phyloP scores from a whole-genome alignment of 2,329 filamentous ascomycete species.

The Exophiala alcalophila region DNA sequence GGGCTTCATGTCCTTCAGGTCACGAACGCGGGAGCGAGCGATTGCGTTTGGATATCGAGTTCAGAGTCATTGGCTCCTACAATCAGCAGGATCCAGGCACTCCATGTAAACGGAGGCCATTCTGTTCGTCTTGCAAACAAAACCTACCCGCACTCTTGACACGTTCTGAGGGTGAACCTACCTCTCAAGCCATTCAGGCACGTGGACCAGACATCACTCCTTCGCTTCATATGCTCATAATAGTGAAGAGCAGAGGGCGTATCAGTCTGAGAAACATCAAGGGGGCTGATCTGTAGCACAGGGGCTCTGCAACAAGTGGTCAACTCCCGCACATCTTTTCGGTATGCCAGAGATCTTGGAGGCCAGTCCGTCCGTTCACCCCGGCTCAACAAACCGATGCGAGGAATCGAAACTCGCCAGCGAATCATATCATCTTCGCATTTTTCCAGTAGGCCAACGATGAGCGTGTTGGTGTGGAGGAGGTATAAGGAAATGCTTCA shows the following conservation, averaged over 20 bases:
- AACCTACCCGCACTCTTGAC: conserved; percentile 6
- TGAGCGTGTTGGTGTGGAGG: too few species aligned
- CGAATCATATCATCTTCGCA: too few species aligned
- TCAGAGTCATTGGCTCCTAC: conserved; percentile 16
- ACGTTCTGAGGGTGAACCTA: conserved; percentile 6
- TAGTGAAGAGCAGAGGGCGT: not conserved
- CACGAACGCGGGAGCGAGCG: conserved; percentile 13
- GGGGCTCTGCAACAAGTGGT: conserved; percentile 1
- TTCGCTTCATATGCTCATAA: too few species aligned
- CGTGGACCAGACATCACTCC: too few species aligned
- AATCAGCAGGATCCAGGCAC: conserved; percentile 12
- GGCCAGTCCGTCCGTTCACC: conserved; percentile 12
- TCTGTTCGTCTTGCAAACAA: conserved; percentile 27
- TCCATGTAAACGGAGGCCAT: conserved; percentile 1
- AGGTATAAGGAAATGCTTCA: too few species aligned
- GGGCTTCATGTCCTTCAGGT: conserved; percentile 3
- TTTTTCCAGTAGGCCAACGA: too few species aligned
- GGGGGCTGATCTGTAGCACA: conserved; percentile 16
- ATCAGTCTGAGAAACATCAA: conserved; percentile 18
- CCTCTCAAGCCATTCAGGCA: not conserved
- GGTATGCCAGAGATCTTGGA: conserved; percentile 2
- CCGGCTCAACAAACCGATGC: conserved; percentile 9
- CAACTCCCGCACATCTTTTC: not conserved
- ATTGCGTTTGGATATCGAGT: conserved; percentile 23
- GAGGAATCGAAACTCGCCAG: too few species aligned